These are phyloP conservation scores for Macrocybe gigantea DNA, from an alignment of 768 basidiomycete genomes.

Conservation along the genomic window DNA sequence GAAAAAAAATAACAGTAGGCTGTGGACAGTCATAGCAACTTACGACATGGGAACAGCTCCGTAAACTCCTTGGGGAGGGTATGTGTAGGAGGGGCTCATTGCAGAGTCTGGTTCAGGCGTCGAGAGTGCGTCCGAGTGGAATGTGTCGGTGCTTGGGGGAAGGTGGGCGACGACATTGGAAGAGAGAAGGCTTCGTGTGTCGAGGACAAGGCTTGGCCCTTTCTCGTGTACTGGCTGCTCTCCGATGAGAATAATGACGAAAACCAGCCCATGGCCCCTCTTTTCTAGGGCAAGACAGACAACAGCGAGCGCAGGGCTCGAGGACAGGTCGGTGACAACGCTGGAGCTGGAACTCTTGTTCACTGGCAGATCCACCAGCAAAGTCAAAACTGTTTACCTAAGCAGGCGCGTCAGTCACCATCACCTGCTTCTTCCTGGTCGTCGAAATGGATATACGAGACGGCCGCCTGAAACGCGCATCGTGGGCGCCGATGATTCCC, in stretches of 20 bases:
- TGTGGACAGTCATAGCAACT: constrained; percentile 10
- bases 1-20: constrained; percentile 1
- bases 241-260: constrained; percentile 56
- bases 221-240: constrained; percentile 40
- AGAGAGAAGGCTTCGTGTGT: constrained; percentile 89
- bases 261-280: constrained; percentile 62
- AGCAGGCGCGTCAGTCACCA: too few species aligned
- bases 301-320: too few species aligned
- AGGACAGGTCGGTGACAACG: too few species aligned
- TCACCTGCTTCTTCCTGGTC: too few species aligned
- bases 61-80: constrained; percentile 66
- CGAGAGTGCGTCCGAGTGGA: constrained; percentile 46
- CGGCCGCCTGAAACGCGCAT: too few species aligned
- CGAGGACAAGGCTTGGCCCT: constrained; percentile 64
- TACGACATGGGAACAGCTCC: constrained; percentile 58
- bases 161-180: constrained; percentile 63
- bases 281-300: background rate
- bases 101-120: constrained; percentile 44
- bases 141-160: constrained; percentile 50
- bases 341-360: too few species aligned
- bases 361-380: too few species aligned
- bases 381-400: too few species aligned
- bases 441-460: too few species aligned
- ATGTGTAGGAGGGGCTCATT: constrained; percentile 57
- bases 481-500: too few species aligned